Evolutionary conservation across 345 rosid genomes (phyloP).

Genomic region (Geranium brycei): DNA sequence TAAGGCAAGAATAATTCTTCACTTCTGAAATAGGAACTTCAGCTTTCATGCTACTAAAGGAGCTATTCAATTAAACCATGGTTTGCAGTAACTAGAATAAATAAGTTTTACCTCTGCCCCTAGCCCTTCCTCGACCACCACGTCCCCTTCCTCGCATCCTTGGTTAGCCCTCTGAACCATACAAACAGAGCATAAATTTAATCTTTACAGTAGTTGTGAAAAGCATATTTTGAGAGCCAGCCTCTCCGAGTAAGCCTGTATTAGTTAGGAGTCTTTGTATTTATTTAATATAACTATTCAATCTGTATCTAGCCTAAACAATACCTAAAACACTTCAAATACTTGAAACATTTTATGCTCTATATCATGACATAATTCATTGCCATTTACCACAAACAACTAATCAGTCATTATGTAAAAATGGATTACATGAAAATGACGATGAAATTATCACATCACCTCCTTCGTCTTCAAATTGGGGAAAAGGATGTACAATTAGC

Average conservation of each 20-base stretch:
- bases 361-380: background rate
- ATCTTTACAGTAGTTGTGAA: background rate
- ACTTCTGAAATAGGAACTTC: no score
- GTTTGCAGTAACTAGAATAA: background rate
- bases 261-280: no score
- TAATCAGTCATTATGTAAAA: no score
- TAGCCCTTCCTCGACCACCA: slow-evolving; percentile 23
- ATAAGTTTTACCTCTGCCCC: slow-evolving; percentile 19
- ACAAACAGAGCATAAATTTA: background rate
- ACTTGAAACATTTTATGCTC: background rate
- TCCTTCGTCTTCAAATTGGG: slow-evolving; percentile 22
- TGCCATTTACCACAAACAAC: background rate
- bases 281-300: no score
- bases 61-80: background rate
- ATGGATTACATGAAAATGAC: background rate
- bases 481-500: slow-evolving; percentile 13
- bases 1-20: background rate
- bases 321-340: background rate
- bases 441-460: slow-evolving; percentile 6
- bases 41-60: background rate
- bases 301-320: background rate
- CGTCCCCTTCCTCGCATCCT: slow-evolving; percentile 17
- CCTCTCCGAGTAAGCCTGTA: no score
- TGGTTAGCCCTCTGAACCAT: slow-evolving; percentile 15
- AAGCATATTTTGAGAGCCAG: background rate